Conservation (phyloP, 352 stramenopile species). For the Pythium angustatum region DNA sequence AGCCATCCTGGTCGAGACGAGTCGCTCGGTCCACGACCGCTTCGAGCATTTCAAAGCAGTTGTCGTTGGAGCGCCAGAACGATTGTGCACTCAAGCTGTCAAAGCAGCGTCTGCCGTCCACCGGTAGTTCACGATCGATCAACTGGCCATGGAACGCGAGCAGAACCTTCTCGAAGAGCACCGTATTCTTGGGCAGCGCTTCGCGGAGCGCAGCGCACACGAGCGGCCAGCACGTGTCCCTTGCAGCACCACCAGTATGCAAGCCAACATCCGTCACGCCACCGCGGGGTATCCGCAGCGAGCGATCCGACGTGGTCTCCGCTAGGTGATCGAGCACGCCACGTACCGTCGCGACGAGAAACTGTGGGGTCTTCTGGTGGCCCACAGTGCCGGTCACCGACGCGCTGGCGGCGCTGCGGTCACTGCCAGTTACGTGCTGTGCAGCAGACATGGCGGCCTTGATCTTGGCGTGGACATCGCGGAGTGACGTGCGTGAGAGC, state of each 20-base stretch:
- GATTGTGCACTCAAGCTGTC: not conserved
- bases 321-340: not conserved
- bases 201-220: constrained; percentile 39
- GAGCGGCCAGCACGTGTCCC: constrained; percentile 58
- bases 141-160: constrained; percentile 24
- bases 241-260: constrained; percentile 42
- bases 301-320: not conserved
- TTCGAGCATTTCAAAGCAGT: constrained; percentile 19
- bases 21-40: not conserved
- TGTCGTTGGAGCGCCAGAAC: constrained; percentile 12
- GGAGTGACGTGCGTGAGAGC: constrained; percentile 12
- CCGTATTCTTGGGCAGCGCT: constrained; percentile 32
- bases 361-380: constrained; percentile 57
- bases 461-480: constrained; percentile 17
- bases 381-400: constrained; percentile 3
- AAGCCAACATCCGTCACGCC: constrained; percentile 54
- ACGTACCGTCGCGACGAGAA: constrained; percentile 39
- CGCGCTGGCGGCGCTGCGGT: constrained; percentile 33
- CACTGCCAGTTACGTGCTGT: constrained; percentile 21
- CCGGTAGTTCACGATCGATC: not conserved
- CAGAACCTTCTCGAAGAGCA: constrained; percentile 43
- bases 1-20: not conserved
- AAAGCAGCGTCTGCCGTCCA: not conserved
- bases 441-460: constrained; percentile 28
- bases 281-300: constrained; percentile 18